phyloP scores from a whole-genome alignment of 73 alveolate species.

The Paramecium tetraurelia region DNA sequence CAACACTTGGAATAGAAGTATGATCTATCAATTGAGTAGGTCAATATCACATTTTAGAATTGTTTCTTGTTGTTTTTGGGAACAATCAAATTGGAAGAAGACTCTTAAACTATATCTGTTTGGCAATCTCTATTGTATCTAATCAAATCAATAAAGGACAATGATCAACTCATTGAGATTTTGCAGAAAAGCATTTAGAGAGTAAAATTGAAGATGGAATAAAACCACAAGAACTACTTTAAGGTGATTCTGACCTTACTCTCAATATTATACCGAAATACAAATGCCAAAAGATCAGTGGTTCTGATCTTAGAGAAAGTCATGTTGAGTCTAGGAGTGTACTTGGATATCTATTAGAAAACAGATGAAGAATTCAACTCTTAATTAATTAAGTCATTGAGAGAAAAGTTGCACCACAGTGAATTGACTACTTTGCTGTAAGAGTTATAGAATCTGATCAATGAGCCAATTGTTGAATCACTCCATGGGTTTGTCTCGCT shows the following conservation, averaged over 20 bases:
- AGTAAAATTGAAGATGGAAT: slow-evolving; percentile 6
- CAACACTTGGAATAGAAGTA: slow-evolving; percentile 1
- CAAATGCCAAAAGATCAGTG: slow-evolving; percentile 9
- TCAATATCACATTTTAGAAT: background rate
- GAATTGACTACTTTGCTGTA: background rate
- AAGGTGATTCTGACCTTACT: background rate
- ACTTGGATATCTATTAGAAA: background rate
- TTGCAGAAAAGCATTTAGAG: slow-evolving; percentile 14
- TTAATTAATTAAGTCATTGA: background rate
- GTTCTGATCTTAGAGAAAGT: slow-evolving; percentile 24
- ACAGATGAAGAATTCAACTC: slow-evolving; percentile 15
- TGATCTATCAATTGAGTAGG: background rate
- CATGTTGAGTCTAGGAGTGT: background rate
- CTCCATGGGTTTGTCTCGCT: background rate
- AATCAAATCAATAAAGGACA: background rate
- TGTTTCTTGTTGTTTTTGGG: background rate
- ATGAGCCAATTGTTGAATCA: slow-evolving; percentile 11
- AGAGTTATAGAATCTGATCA: background rate
- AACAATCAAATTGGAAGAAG: background rate
- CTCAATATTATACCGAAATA: background rate
- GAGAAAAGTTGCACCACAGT: background rate
- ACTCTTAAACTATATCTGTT: background rate
- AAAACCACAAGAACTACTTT: background rate
- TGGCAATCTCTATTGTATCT: slow-evolving; percentile 2
- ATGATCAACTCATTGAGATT: background rate